These are phyloP conservation scores for Tuctoria greenei DNA, from an alignment of 176 grass and related monocot species.

Conservation along the genomic window DNA sequence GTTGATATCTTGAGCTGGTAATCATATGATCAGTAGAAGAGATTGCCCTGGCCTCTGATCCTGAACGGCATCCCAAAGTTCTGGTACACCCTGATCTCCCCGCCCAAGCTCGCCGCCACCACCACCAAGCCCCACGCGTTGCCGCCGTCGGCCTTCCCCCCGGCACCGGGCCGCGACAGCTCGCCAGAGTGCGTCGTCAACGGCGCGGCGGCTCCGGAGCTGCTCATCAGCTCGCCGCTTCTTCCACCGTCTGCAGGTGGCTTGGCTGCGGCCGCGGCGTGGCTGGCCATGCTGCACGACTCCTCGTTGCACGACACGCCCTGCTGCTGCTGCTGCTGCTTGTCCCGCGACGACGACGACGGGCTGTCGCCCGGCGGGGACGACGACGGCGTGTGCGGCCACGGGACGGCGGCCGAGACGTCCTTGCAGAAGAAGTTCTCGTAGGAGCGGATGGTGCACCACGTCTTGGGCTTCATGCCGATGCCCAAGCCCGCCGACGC, in stretches of 20 bases:
- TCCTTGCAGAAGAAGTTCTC: constrained; percentile 98
- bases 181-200: constrained; percentile 24
- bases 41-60: constrained; percentile 52
- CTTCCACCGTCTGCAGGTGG: background rate
- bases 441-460: constrained; percentile 72
- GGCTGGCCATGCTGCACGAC: constrained; percentile 42
- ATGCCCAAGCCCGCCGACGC: constrained; percentile 31
- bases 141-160: constrained; percentile 30
- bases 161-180: background rate
- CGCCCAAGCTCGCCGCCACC: constrained; percentile 66
- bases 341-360: background rate
- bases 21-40: constrained; percentile 18
- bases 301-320: constrained; percentile 44
- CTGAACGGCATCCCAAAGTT: constrained; percentile 85
- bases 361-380: constrained; percentile 18
- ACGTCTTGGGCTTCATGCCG: constrained; percentile 58
- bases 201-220: background rate
- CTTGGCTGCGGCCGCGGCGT: constrained; percentile 5
- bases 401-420: constrained; percentile 76
- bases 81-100: constrained; percentile 85
- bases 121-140: constrained; percentile 85
- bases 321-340: background rate
- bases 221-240: constrained; percentile 22
- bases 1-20: too few relatives aligned
- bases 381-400: constrained; percentile 28